Percentiles rank a stretch among this genome's conserved stretches.
phyloP scores from a whole-genome alignment of 768 basidiomycete genomes.

The Leccinum subtestaceum region DNA sequence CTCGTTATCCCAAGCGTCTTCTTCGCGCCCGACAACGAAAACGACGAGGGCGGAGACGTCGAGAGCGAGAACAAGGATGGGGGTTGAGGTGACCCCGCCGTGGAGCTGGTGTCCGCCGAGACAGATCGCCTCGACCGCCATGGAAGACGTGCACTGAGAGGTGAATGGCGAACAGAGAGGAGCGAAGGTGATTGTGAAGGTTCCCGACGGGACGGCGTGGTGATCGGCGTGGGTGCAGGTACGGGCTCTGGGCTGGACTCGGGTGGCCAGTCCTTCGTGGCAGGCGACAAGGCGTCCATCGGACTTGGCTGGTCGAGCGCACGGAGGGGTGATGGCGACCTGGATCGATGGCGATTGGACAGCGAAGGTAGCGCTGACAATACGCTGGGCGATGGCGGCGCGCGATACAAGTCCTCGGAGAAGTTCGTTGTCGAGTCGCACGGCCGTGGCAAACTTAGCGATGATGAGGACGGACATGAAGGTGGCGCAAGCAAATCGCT shows the following conservation, averaged over 20 bases:
- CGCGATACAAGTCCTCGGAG: constrained; percentile 2
- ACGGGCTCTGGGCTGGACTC: background rate
- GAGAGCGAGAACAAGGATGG: background rate
- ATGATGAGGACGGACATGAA: constrained; percentile 23
- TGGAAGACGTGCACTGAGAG: background rate
- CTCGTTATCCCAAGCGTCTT: constrained; percentile 15
- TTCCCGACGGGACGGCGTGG: background rate
- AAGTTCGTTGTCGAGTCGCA: constrained; percentile 12
- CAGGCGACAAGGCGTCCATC: background rate
- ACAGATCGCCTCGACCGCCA: constrained; percentile 13
- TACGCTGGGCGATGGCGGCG: constrained; percentile 23
- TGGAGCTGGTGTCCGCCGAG: background rate
- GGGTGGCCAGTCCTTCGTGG: background rate
- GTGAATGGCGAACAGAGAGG: constrained; percentile 1
- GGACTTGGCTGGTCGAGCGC: constrained; percentile 8
- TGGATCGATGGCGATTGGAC: constrained; percentile 18
- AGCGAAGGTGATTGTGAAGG: background rate
- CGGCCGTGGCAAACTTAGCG: constrained; percentile 22
- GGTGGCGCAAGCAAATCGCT: constrained; percentile 22
- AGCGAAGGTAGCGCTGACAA: constrained; percentile 24
- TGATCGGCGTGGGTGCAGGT: background rate
- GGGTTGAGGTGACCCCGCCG: background rate
- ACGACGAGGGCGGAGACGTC: background rate
- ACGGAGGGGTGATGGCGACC: constrained; percentile 9
- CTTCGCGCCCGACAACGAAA: constrained; percentile 9